Evolutionary conservation across 1,284 basidiomycete genomes (phyloP).

Genomic region (Grifola frondosa): DNA sequence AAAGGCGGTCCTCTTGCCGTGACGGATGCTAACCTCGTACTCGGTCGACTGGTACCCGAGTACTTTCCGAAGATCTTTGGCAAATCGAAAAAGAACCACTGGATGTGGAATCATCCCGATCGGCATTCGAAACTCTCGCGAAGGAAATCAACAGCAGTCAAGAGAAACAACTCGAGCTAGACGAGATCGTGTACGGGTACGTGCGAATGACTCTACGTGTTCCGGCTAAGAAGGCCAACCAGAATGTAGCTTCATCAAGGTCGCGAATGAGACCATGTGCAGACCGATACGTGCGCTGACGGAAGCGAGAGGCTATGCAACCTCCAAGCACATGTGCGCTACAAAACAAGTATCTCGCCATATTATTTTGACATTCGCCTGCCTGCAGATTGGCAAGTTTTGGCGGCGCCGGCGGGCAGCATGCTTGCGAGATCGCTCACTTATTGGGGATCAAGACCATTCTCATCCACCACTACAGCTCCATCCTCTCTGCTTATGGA

Average conservation of each 20-base stretch:
- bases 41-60: constrained; percentile 80
- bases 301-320: constrained; percentile 86
- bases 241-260: constrained; percentile 73
- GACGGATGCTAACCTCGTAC: constrained; percentile 84
- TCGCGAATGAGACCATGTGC: constrained; percentile 94
- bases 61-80: constrained; percentile 91
- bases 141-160: constrained; percentile 66
- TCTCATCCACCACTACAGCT: constrained; percentile 84
- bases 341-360: not conserved
- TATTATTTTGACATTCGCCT: not conserved
- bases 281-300: constrained; percentile 91
- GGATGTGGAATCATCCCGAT: constrained; percentile 65
- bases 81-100: constrained; percentile 77
- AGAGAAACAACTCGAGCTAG: constrained; percentile 61
- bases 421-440: constrained; percentile 85
- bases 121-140: constrained; percentile 65
- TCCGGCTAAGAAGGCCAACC: no score
- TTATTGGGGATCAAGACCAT: constrained; percentile 83
- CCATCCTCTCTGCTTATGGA: constrained; percentile 88
- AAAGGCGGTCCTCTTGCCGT: constrained; percentile 85
- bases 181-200: constrained; percentile 88
- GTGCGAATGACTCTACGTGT: constrained; percentile 24
- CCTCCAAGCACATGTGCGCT: constrained; percentile 75
- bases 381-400: constrained; percentile 78
- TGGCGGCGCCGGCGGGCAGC: constrained; percentile 90